A percentile compares a stretch with the other conserved stretches of the same genome.
Evolutionary conservation across 2,329 filamentous ascomycete genomes (phyloP).

Genomic region (Exophiala dermatitidis): DNA sequence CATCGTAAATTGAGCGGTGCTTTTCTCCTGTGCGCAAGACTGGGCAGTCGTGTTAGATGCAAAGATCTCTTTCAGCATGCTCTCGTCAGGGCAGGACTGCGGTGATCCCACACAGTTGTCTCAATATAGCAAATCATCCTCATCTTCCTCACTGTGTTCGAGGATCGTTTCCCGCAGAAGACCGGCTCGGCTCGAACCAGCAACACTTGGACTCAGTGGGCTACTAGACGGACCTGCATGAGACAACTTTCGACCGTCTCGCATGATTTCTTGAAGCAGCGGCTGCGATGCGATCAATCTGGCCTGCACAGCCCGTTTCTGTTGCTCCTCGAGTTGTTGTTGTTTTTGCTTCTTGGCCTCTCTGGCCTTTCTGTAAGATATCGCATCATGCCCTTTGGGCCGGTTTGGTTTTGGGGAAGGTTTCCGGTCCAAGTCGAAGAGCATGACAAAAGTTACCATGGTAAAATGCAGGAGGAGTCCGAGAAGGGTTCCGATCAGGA

Average conservation of each 20-base stretch:
- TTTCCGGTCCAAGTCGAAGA: conserved; percentile 31
- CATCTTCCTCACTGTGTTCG: conserved; percentile 26
- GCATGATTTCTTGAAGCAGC: conserved; percentile 20
- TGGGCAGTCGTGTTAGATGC: conserved; percentile 77
- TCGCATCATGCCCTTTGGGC: conserved; percentile 24
- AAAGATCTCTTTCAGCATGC: conserved; percentile 66
- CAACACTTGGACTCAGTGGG: conserved; percentile 16
- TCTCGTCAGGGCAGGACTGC: conserved; percentile 20
- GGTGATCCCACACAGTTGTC: not conserved
- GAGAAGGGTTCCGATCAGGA: conserved; percentile 57
- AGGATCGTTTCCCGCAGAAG: conserved; percentile 25
- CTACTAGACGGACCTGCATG: conserved; percentile 1
- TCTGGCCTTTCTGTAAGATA: conserved; percentile 27
- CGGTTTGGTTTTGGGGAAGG: conserved; percentile 13
- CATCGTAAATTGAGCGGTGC: conserved; percentile 94
- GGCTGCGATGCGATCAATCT: conserved; percentile 21
- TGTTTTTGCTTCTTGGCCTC: conserved; percentile 24
- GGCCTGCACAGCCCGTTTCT: conserved; percentile 18
- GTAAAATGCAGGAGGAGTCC: conserved; percentile 54
- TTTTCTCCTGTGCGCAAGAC: conserved; percentile 78
- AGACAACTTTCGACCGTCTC: conserved; percentile 20
- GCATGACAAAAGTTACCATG: conserved; percentile 49
- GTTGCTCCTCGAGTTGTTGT: conserved; percentile 13
- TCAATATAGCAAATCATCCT: conserved; percentile 20
- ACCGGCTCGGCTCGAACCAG: conserved; percentile 10